Percentiles rank a stretch among this genome's conserved stretches.
phyloP scores from a whole-genome alignment of 1,284 basidiomycete species.

The Trichosporon sp. region DNA sequence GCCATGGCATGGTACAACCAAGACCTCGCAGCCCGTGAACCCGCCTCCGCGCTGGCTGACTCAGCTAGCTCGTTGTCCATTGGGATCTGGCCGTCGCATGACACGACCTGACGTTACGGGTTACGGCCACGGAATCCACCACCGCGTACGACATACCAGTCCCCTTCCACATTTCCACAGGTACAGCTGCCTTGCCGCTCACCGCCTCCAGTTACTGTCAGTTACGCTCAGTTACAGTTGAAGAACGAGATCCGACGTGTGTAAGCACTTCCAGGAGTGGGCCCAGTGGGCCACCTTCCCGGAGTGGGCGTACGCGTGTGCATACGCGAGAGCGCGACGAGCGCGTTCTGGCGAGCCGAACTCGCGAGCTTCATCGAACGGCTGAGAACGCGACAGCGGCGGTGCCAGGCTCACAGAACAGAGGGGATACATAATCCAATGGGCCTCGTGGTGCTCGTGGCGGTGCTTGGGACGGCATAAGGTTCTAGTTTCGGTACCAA shows the following conservation, averaged over 20 bases:
- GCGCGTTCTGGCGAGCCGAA: neutral
- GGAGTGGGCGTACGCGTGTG: neutral
- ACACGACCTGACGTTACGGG: neutral
- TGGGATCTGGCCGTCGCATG: neutral
- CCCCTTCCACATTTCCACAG: neutral
- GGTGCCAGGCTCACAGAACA: neutral
- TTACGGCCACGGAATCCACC: neutral
- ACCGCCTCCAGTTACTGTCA: neutral
- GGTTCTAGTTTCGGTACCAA: neutral
- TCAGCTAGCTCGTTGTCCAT: neutral
- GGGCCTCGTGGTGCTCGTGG: slow-evolving; percentile 1
- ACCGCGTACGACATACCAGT: neutral
- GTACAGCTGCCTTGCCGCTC: neutral
- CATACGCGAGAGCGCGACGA: neutral
- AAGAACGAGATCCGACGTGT: neutral
- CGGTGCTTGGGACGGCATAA: neutral
- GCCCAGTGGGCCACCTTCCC: neutral
- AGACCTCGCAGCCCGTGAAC: neutral
- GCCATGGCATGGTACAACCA: neutral
- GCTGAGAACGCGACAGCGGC: neutral
- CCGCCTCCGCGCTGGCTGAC: neutral
- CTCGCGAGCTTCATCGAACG: neutral
- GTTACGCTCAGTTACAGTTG: neutral
- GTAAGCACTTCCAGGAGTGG: neutral
- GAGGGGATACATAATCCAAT: neutral